phyloP scores from a whole-genome alignment of 2,329 filamentous ascomycete species.

The Fusarium pseudonygamai region DNA sequence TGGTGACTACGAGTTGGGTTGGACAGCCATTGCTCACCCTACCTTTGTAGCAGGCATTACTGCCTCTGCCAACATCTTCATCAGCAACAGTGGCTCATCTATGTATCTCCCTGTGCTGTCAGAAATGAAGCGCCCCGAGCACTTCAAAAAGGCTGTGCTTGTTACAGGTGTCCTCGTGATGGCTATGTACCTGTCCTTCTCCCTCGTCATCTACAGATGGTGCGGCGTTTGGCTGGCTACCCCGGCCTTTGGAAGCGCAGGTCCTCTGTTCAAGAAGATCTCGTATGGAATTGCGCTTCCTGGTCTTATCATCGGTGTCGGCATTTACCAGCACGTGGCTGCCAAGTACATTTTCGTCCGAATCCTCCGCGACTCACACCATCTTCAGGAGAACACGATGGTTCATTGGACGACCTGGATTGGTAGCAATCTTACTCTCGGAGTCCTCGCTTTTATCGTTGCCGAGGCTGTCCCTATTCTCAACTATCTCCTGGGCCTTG shows the following conservation, averaged over 20 bases:
- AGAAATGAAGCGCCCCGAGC: slow-evolving; percentile 55
- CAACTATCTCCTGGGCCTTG: neutral
- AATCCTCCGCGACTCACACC: neutral
- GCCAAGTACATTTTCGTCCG: neutral
- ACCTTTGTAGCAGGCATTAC: neutral
- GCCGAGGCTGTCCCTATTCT: neutral
- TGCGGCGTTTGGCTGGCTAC: neutral
- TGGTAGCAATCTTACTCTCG: neutral
- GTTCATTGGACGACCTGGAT: neutral
- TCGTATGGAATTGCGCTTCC: neutral
- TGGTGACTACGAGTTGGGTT: neutral
- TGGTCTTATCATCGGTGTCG: neutral
- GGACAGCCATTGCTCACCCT: neutral
- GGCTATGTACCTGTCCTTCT: slow-evolving; percentile 2
- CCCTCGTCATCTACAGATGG: slow-evolving; percentile 1
- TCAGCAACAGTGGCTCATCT: slow-evolving; percentile 56
- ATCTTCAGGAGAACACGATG: neutral
- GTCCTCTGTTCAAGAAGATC: neutral
- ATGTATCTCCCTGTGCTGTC: slow-evolving; percentile 57
- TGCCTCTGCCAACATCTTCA: slow-evolving; percentile 48
- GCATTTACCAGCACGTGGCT: neutral
- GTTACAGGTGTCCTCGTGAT: neutral
- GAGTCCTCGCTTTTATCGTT: neutral
- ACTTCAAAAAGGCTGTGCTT: neutral
- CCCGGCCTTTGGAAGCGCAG: neutral